phyloP scores from a whole-genome alignment of 257 asterid genomes.

The Petunia secreta region DNA sequence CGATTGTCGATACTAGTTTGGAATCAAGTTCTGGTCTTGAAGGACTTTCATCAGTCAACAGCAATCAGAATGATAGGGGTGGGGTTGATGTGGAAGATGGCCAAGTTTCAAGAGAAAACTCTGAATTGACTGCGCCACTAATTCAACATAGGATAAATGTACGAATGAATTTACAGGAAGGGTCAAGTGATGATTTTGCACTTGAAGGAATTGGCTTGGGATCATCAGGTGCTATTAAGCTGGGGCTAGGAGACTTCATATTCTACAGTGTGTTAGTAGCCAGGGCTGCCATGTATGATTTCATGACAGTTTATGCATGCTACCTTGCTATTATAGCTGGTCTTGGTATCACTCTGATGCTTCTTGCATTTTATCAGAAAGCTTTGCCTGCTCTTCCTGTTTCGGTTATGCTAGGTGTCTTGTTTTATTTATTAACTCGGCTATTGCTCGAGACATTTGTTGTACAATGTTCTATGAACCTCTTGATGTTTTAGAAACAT shows the following conservation, averaged over 20 bases:
- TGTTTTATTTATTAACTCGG: slow-evolving; percentile 81
- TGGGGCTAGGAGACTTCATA: slow-evolving; percentile 92
- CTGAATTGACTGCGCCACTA: slow-evolving; percentile 80
- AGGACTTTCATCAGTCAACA: background rate
- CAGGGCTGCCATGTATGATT: slow-evolving; percentile 96
- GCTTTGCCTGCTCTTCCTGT: slow-evolving; percentile 98
- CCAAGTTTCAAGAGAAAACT: slow-evolving; percentile 37
- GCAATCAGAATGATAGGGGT: slow-evolving; percentile 43
- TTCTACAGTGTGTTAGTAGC: slow-evolving; percentile 95
- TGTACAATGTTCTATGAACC: slow-evolving; percentile 81
- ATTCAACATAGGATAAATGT: slow-evolving; percentile 61
- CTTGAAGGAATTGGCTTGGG: slow-evolving; percentile 93
- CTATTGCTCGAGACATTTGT: slow-evolving; percentile 79
- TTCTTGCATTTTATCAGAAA: slow-evolving; percentile 84
- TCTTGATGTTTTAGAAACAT: slow-evolving; percentile 77
- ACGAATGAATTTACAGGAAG: slow-evolving; percentile 50
- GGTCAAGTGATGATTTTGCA: slow-evolving; percentile 48
- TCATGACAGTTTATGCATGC: slow-evolving; percentile 95
- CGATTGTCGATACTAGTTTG: slow-evolving; percentile 24
- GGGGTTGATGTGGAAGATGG: slow-evolving; percentile 53
- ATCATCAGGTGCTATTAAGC: slow-evolving; percentile 93
- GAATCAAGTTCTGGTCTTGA: slow-evolving; percentile 20
- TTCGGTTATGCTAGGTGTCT: slow-evolving; percentile 81
- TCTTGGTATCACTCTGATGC: slow-evolving; percentile 80
- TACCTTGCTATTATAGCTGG: slow-evolving; percentile 96